Conservation (phyloP, 805 yeast genomes). For the Ogataea glucozyma region DNA sequence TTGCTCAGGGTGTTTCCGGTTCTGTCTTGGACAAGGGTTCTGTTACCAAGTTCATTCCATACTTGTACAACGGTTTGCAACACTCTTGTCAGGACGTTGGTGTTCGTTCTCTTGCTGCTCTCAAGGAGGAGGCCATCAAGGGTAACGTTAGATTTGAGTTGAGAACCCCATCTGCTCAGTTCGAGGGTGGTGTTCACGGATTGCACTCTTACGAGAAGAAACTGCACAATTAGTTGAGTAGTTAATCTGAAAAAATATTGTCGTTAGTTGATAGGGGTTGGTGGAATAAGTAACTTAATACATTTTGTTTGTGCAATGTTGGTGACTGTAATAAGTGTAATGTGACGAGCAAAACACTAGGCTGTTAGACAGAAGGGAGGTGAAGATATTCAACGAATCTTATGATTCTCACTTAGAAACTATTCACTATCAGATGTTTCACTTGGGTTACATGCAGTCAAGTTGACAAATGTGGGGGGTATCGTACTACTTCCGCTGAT, state of each 20-base stretch:
- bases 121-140: constrained; percentile 61
- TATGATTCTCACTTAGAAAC: too few relatives aligned
- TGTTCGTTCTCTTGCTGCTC: constrained; percentile 59
- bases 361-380: too few relatives aligned
- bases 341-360: too few relatives aligned
- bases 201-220: constrained; percentile 97
- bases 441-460: too few relatives aligned
- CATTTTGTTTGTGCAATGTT: too few relatives aligned
- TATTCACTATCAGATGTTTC: too few relatives aligned
- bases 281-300: too few relatives aligned
- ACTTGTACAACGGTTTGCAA: constrained; percentile 92
- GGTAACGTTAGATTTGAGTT: constrained; percentile 90
- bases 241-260: background rate
- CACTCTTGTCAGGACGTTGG: constrained; percentile 99
- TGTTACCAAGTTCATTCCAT: constrained; percentile 88
- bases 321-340: too few relatives aligned
- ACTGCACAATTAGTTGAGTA: constrained; percentile 66
- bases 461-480: too few relatives aligned
- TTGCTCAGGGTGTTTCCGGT: constrained; percentile 99
- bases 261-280: too few relatives aligned
- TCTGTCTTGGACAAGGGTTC: constrained; percentile 97
- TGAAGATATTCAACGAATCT: too few relatives aligned
- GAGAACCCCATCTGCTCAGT: constrained; percentile 98
- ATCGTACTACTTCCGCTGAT: too few relatives aligned
- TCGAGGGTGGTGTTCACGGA: constrained; percentile 98